These are phyloP conservation scores for Schizonepeta tenuifolia DNA, from an alignment of 257 asterid species.

Conservation along the genomic window DNA sequence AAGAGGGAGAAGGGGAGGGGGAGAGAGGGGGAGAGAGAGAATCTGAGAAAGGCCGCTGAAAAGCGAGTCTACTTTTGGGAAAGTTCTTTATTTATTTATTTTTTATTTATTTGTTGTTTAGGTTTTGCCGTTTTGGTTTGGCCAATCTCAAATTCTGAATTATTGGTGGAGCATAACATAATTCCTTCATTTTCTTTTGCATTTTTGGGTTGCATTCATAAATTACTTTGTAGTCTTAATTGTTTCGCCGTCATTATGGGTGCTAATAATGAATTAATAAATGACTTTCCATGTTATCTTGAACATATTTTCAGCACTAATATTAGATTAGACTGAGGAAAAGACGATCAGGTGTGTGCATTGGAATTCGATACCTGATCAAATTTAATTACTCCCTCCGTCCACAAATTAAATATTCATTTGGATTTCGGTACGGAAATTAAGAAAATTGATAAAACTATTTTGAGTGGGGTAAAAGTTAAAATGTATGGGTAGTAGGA, in stretches of 20 bases:
- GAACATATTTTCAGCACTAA: neutral
- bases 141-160: constrained; percentile 34
- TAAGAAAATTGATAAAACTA: too few species aligned
- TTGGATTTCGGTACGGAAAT: too few species aligned
- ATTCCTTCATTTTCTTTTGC: neutral
- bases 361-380: neutral
- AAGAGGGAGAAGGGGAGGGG: neutral
- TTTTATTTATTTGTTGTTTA: neutral
- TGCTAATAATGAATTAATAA: constrained; percentile 2
- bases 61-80: constrained; percentile 47
- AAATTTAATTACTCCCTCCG: too few species aligned
- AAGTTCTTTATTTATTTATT: constrained; percentile 8
- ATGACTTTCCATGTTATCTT: neutral
- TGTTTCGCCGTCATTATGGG: too few species aligned
- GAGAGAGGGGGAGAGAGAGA: constrained; percentile 29
- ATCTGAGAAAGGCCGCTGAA: constrained; percentile 50
- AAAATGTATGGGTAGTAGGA: too few species aligned
- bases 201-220: neutral
- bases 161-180: constrained; percentile 16
- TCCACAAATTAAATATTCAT: too few species aligned
- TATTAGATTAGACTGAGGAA: neutral
- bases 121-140: too few species aligned
- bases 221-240: neutral
- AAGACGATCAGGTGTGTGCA: neutral
- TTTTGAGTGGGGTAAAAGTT: too few species aligned